A percentile compares a stretch with the other conserved stretches of the same genome.
Evolutionary conservation across 176 grass and related monocot species (phyloP).

Genomic region (Tillandsia fasciculata): DNA sequence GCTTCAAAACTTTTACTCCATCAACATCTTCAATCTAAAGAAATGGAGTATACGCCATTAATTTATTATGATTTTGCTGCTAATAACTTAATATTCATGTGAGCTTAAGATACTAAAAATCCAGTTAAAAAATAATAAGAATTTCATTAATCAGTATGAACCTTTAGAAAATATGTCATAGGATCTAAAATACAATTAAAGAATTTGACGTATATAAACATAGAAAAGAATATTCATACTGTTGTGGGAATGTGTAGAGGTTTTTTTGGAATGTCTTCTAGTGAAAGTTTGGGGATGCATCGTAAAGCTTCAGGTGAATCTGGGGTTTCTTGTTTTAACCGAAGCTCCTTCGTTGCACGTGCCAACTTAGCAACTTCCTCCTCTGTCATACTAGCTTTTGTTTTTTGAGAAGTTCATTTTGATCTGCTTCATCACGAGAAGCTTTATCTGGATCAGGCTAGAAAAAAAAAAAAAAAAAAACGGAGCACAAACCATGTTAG

Average conservation of each 20-base stretch:
- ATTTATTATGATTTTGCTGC: too few relatives aligned
- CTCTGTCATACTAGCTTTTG: slow-evolving; percentile 73
- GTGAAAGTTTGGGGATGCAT: slow-evolving; percentile 62
- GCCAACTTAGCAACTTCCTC: slow-evolving; percentile 87
- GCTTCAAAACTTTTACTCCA: slow-evolving; percentile 89
- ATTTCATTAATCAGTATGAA: too few relatives aligned
- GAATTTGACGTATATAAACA: too few relatives aligned
- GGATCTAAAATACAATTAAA: background rate
- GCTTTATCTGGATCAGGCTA: slow-evolving; percentile 95
- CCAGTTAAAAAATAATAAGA: too few relatives aligned
- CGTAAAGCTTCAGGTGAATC: slow-evolving; percentile 93
- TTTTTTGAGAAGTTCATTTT: slow-evolving; percentile 77
- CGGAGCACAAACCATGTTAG: background rate
- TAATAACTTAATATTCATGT: background rate
- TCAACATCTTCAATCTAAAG: slow-evolving; percentile 80
- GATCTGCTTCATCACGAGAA: slow-evolving; percentile 62
- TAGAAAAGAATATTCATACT: slow-evolving; percentile 22
- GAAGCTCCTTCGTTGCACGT: slow-evolving; percentile 71
- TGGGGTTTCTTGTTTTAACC: slow-evolving; percentile 93
- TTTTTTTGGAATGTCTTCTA: slow-evolving; percentile 89
- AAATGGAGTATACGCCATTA: background rate
- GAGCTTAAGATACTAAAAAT: background rate
- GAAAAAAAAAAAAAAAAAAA: slow-evolving; percentile 19
- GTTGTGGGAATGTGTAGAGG: slow-evolving; percentile 73
- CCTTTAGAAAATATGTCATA: too few relatives aligned